phyloP scores from a whole-genome alignment of 495 filamentous ascomycete species.

The Penicillium ochrochloron region DNA sequence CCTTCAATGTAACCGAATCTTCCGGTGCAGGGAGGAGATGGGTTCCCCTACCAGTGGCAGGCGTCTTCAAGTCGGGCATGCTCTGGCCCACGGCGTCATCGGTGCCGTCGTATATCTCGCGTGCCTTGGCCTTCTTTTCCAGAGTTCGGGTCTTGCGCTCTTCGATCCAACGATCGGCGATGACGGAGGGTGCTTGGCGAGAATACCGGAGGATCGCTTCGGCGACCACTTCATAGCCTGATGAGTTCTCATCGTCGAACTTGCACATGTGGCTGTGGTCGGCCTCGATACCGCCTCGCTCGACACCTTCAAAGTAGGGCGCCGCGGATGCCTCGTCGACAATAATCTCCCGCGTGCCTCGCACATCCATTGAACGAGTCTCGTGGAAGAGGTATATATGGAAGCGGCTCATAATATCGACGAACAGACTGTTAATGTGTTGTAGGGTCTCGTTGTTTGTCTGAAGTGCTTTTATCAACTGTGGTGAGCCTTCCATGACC shows the following conservation, averaged over 20 bases:
- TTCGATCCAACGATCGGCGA: constrained; percentile 65
- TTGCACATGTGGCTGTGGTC: constrained; percentile 91
- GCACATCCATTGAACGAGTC: constrained; percentile 67
- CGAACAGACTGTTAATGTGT: constrained; percentile 78
- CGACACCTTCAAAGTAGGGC: constrained; percentile 74
- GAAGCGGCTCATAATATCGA: constrained; percentile 72
- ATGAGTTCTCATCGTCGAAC: constrained; percentile 71
- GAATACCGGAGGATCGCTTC: constrained; percentile 74
- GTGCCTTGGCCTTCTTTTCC: constrained; percentile 41
- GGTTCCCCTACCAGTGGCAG: constrained; percentile 35
- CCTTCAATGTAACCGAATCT: constrained; percentile 37
- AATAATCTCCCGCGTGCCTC: constrained; percentile 62
- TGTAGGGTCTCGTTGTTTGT: constrained; percentile 80
- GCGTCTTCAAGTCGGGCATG: constrained; percentile 30
- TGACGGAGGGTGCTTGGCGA: constrained; percentile 58
- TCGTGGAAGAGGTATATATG: constrained; percentile 77
- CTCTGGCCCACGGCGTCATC: constrained; percentile 30
- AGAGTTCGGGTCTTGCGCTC: constrained; percentile 60
- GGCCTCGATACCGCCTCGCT: constrained; percentile 77
- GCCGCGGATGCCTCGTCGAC: constrained; percentile 79
- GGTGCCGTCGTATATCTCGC: constrained; percentile 42
- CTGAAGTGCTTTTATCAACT: constrained; percentile 73
- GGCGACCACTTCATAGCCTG: constrained; percentile 75
- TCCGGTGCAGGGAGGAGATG: constrained; percentile 35
- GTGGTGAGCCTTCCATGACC: constrained; percentile 70